Percentiles rank a stretch among this genome's conserved stretches.
Evolutionary conservation across 2,329 filamentous ascomycete genomes (phyloP).

Genomic region (Beauveria varroae): DNA sequence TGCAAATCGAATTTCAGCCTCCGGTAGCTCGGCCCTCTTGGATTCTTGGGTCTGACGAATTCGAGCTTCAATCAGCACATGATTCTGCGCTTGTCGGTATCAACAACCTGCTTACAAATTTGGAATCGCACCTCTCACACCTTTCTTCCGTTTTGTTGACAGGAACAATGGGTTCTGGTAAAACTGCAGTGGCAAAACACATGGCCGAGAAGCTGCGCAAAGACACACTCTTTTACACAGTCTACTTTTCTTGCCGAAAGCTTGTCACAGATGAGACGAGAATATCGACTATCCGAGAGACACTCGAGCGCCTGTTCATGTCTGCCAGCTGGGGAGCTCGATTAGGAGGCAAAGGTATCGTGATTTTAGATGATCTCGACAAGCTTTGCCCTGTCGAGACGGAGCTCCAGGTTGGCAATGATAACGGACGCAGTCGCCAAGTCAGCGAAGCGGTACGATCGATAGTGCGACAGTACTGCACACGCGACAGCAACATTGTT

Average conservation of each 20-base stretch:
- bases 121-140: conserved; percentile 70
- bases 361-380: conserved; percentile 89
- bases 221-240: conserved; percentile 70
- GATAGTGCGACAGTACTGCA: conserved; percentile 78
- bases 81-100: conserved; percentile 72
- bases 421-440: conserved; percentile 87
- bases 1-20: conserved; percentile 67
- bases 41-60: conserved; percentile 34
- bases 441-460: conserved; percentile 83
- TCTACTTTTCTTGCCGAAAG: conserved; percentile 80
- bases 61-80: conserved; percentile 49
- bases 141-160: conserved; percentile 85
- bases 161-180: conserved; percentile 83
- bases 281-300: conserved; percentile 86
- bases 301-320: conserved; percentile 75
- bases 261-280: conserved; percentile 87
- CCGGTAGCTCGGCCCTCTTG: conserved; percentile 60
- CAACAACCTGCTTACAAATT: conserved; percentile 63
- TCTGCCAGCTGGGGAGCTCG: conserved; percentile 85
- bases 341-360: conserved; percentile 72
- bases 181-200: conserved; percentile 71
- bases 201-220: conserved; percentile 66
- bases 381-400: conserved; percentile 89
- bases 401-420: conserved; percentile 85
- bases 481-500: conserved; percentile 70